These are phyloP conservation scores for Bruguiera sexangula DNA, from an alignment of 345 rosid species.

Conservation along the genomic window DNA sequence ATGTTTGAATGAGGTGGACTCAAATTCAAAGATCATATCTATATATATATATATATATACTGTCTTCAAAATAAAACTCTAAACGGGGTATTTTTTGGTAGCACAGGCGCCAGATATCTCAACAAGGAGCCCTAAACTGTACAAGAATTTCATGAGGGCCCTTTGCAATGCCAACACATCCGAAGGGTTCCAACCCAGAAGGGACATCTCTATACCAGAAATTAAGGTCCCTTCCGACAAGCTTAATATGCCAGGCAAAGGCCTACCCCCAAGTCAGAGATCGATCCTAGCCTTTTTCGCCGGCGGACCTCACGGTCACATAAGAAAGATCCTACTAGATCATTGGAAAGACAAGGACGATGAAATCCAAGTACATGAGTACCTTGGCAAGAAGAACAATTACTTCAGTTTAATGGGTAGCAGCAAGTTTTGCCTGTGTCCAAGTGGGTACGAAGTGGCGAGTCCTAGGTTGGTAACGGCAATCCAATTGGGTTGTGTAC, in stretches of 20 bases:
- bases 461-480: constrained; percentile 60
- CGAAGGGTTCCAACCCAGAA: constrained; percentile 54
- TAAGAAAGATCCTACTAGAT: constrained; percentile 39
- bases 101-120: constrained; percentile 66
- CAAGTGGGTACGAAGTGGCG: constrained; percentile 67
- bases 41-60: too few species aligned
- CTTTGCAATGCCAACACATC: constrained; percentile 78
- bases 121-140: constrained; percentile 36
- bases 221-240: constrained; percentile 25
- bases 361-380: constrained; percentile 47
- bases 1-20: too few species aligned
- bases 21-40: too few species aligned
- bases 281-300: constrained; percentile 62
- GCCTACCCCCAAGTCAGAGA: constrained; percentile 32
- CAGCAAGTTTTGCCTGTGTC: constrained; percentile 56
- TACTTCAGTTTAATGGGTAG: constrained; percentile 44
- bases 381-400: constrained; percentile 32
- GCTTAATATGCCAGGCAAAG: constrained; percentile 19
- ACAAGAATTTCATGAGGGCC: constrained; percentile 55
- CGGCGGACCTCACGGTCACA: constrained; percentile 58
- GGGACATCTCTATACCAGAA: constrained; percentile 69
- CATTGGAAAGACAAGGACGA: constrained; percentile 68
- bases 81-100: too few species aligned
- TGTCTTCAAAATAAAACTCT: too few species aligned
- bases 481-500: constrained; percentile 51